These are phyloP conservation scores for Apiospora malaysiana DNA, from an alignment of 2,329 filamentous ascomycete species.

Conservation along the genomic window DNA sequence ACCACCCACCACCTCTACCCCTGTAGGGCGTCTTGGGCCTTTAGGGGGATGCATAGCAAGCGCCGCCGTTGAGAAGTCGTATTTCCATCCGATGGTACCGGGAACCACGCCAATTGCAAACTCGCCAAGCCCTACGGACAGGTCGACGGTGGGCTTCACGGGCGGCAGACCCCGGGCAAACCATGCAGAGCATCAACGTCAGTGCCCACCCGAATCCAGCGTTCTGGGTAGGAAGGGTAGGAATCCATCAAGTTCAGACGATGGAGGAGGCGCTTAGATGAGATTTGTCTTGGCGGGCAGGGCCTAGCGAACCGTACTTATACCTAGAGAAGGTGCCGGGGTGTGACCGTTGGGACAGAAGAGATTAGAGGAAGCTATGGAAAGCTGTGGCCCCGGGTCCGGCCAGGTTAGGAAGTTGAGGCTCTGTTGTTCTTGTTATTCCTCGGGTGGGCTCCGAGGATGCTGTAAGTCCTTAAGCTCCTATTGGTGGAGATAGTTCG, in stretches of 20 bases:
- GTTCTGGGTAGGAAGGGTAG: neutral
- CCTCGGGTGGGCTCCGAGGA: neutral
- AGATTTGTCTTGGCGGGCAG: constrained; percentile 4
- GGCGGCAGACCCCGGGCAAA: neutral
- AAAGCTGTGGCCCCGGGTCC: too few species aligned
- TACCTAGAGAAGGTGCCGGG: neutral
- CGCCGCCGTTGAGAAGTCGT: neutral
- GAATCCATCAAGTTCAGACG: constrained; percentile 12
- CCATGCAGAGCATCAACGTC: neutral
- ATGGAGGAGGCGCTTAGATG: constrained; percentile 6
- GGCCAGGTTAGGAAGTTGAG: neutral
- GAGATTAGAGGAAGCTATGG: constrained; percentile 11
- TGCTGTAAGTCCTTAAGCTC: neutral
- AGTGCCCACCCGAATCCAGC: neutral
- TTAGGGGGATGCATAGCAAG: neutral
- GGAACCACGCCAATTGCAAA: constrained; percentile 1
- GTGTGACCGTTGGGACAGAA: neutral
- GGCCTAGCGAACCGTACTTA: too few species aligned
- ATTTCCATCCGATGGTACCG: neutral
- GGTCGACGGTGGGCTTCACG: neutral
- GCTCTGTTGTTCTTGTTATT: constrained; percentile 6
- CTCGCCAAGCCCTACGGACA: constrained; percentile 14
- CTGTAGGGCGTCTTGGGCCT: neutral
- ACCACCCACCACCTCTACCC: neutral
- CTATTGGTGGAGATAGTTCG: neutral